Conservation (phyloP, 441 rosid genomes). For the Omphalea diandra region DNA sequence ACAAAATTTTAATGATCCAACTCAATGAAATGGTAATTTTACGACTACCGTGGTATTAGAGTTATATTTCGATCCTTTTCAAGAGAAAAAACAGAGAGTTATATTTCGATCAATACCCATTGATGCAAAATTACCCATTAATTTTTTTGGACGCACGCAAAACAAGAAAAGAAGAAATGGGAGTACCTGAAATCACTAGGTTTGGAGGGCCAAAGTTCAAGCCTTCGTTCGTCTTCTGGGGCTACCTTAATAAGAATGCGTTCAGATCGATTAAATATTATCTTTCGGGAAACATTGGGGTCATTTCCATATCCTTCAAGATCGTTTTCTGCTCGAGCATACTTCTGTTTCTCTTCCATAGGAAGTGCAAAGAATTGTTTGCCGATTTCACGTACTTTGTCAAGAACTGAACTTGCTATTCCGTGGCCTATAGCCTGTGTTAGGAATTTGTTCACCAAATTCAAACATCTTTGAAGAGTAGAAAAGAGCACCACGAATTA, state of each 20-base stretch:
- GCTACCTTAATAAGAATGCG: background rate
- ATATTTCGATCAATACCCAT: too few relatives aligned
- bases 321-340: constrained; percentile 35
- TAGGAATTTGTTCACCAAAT: background rate
- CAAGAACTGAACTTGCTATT: constrained; percentile 38
- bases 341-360: constrained; percentile 45
- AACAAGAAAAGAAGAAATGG: background rate
- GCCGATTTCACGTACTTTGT: constrained; percentile 25
- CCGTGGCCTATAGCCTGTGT: constrained; percentile 60
- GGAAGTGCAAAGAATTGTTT: constrained; percentile 51
- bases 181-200: constrained; percentile 45
- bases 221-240: constrained; percentile 42
- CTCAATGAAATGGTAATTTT: too few relatives aligned
- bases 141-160: too few relatives aligned
- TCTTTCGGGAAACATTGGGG: constrained; percentile 27
- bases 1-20: too few relatives aligned
- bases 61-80: too few relatives aligned
- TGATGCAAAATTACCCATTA: too few relatives aligned
- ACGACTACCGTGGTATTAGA: too few relatives aligned
- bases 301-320: constrained; percentile 67
- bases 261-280: constrained; percentile 14
- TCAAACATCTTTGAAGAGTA: too few relatives aligned
- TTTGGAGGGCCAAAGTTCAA: constrained; percentile 43
- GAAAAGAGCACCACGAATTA: too few relatives aligned
- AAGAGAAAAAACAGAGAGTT: too few relatives aligned